phyloP scores from a whole-genome alignment of 2,329 filamentous ascomycete genomes.

The Aspergillus brasiliensis region DNA sequence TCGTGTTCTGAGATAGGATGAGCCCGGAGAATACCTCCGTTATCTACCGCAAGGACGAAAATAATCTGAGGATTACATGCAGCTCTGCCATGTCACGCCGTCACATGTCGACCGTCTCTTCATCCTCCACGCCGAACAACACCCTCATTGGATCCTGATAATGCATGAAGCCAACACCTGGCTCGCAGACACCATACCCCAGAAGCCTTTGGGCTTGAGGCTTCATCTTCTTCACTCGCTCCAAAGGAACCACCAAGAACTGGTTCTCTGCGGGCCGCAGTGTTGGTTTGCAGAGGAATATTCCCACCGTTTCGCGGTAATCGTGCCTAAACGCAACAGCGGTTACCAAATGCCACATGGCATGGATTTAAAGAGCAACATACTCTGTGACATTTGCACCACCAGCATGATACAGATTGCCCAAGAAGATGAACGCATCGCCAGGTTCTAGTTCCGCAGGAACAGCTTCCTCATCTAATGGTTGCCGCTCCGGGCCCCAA shows the following conservation, averaged over 20 bases:
- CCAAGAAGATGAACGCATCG: slow-evolving; percentile 45
- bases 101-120: slow-evolving; percentile 38
- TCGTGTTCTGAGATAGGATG: slow-evolving; percentile 12
- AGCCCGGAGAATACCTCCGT: too few species aligned
- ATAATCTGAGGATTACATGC: not conserved
- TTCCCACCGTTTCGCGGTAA: slow-evolving; percentile 33
- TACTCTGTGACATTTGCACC: slow-evolving; percentile 39
- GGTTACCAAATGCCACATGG: not conserved
- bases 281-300: slow-evolving; percentile 39
- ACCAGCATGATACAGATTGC: slow-evolving; percentile 46
- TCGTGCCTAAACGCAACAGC: slow-evolving; percentile 18
- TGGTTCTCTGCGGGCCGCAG: slow-evolving; percentile 41
- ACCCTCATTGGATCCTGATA: slow-evolving; percentile 43
- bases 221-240: slow-evolving; percentile 32
- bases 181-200: slow-evolving; percentile 38
- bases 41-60: too few species aligned
- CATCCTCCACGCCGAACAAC: slow-evolving; percentile 41
- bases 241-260: slow-evolving; percentile 34
- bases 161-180: slow-evolving; percentile 39
- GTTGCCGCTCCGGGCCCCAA: slow-evolving; percentile 43
- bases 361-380: not conserved
- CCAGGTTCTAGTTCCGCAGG: slow-evolving; percentile 45
- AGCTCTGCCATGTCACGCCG: not conserved
- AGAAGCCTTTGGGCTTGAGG: slow-evolving; percentile 36
- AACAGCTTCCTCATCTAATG: slow-evolving; percentile 42